Conservation (phyloP, 75 land plant species). For the Adiantum capillusveneris region DNA sequence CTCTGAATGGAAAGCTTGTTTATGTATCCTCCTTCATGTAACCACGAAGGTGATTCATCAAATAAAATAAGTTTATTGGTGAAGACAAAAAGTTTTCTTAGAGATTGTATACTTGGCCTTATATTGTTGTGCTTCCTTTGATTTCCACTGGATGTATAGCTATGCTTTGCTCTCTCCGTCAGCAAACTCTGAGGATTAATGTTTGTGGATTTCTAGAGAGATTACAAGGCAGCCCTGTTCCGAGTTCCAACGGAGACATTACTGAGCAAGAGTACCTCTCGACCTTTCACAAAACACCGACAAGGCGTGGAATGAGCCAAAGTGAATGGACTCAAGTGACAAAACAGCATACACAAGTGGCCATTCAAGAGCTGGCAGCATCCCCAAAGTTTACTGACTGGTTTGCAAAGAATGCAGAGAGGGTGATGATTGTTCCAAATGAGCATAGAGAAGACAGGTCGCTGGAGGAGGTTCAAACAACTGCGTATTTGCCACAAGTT, state of each 20-base stretch:
- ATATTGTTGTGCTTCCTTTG: too few relatives aligned
- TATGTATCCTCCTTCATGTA: too few relatives aligned
- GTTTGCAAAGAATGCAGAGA: slow-evolving; percentile 46
- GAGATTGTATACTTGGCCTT: too few relatives aligned
- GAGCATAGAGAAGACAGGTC: slow-evolving; percentile 29
- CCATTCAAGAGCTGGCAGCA: slow-evolving; percentile 41
- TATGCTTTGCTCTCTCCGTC: too few relatives aligned
- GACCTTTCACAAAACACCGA: slow-evolving; percentile 55
- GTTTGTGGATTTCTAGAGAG: background rate
- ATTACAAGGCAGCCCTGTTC: background rate
- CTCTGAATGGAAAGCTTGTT: too few relatives aligned
- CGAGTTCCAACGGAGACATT: background rate
- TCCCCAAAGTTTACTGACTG: slow-evolving; percentile 59
- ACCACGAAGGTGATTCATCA: too few relatives aligned
- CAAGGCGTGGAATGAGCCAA: slow-evolving; percentile 35
- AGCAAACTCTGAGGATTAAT: too few relatives aligned
- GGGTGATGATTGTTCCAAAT: slow-evolving; percentile 48
- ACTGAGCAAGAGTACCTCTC: slow-evolving; percentile 46
- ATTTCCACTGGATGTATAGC: too few relatives aligned
- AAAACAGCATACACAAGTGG: slow-evolving; percentile 40
- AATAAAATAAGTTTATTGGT: too few relatives aligned
- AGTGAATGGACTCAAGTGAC: slow-evolving; percentile 65
- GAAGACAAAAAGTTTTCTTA: too few relatives aligned
- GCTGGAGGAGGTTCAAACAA: slow-evolving; percentile 17
- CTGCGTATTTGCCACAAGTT: slow-evolving; percentile 19